These are phyloP conservation scores for Pseudocercospora fuligena DNA, from an alignment of 2,329 filamentous ascomycete species.

Conservation along the genomic window DNA sequence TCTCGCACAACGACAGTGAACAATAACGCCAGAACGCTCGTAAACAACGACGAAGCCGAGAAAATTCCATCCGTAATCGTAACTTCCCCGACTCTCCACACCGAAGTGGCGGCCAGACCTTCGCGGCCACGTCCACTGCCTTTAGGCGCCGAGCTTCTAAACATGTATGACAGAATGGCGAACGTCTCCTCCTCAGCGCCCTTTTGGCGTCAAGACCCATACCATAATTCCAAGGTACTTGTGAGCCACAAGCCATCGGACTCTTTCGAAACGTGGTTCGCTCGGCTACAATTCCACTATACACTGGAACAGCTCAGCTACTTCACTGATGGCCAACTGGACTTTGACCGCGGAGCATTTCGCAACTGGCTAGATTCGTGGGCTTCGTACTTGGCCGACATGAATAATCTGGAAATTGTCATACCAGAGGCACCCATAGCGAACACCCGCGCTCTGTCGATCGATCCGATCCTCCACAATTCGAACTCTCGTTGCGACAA, in stretches of 20 bases:
- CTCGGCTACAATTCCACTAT: background rate
- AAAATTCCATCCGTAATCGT: background rate
- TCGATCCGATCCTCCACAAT: background rate
- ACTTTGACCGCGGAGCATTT: background rate
- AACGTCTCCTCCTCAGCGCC: background rate
- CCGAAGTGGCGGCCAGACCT: background rate
- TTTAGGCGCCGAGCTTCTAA: background rate
- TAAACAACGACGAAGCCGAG: background rate
- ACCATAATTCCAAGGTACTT: background rate
- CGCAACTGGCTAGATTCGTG: background rate
- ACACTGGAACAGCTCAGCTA: background rate
- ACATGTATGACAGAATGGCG: background rate
- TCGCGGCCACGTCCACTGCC: background rate
- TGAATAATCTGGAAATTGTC: background rate
- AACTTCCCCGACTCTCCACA: background rate
- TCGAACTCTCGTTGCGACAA: background rate
- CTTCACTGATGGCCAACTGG: background rate
- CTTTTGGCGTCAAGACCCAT: background rate
- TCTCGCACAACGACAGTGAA: background rate
- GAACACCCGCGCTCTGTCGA: background rate
- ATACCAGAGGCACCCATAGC: background rate
- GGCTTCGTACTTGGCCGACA: background rate
- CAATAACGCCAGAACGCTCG: background rate
- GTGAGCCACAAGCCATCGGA: background rate
- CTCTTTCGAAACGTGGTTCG: background rate